These are phyloP conservation scores for Fonsecaea erecta DNA, from an alignment of 2,329 filamentous ascomycete genomes.

Conservation along the genomic window DNA sequence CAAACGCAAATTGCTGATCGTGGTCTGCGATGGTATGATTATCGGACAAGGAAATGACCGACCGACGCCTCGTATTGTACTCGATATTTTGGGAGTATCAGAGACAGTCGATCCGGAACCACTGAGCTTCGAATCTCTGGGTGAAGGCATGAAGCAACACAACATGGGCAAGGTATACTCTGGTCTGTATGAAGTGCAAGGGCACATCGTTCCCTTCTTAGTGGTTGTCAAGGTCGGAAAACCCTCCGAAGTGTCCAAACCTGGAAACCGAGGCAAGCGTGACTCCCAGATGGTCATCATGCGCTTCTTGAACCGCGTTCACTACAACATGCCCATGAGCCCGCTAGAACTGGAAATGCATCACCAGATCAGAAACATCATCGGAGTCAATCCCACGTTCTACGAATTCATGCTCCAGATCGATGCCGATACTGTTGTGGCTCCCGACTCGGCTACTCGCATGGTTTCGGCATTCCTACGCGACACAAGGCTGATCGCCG, in stretches of 20 bases:
- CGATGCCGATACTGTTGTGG: conserved; percentile 95
- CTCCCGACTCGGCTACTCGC: conserved; percentile 83
- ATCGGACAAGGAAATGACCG: conserved; percentile 97
- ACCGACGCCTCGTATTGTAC: conserved; percentile 90
- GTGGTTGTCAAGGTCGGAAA: conserved; percentile 96
- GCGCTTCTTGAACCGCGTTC: conserved; percentile 98
- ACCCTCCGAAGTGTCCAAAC: conserved; percentile 72
- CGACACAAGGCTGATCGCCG: conserved; percentile 89
- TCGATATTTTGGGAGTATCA: conserved; percentile 94
- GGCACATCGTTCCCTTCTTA: conserved; percentile 96
- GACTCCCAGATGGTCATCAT: conserved; percentile 98
- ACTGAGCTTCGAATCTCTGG: conserved; percentile 93
- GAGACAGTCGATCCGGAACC: conserved; percentile 94
- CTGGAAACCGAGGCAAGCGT: conserved; percentile 98
- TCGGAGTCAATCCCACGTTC: conserved; percentile 96
- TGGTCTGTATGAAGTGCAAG: conserved; percentile 94
- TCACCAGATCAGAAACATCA: conserved; percentile 97
- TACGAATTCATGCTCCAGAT: conserved; percentile 98
- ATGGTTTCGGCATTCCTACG: conserved; percentile 90
- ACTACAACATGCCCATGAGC: conserved; percentile 96
- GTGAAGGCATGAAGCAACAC: conserved; percentile 95
- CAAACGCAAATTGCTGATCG: conserved; percentile 91
- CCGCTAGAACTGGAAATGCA: conserved; percentile 97
- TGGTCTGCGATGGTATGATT: conserved; percentile 99
- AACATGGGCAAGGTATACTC: conserved; percentile 99